Conservation (phyloP, 805 yeast species). For the Debaryomyces tyrocola region DNA sequence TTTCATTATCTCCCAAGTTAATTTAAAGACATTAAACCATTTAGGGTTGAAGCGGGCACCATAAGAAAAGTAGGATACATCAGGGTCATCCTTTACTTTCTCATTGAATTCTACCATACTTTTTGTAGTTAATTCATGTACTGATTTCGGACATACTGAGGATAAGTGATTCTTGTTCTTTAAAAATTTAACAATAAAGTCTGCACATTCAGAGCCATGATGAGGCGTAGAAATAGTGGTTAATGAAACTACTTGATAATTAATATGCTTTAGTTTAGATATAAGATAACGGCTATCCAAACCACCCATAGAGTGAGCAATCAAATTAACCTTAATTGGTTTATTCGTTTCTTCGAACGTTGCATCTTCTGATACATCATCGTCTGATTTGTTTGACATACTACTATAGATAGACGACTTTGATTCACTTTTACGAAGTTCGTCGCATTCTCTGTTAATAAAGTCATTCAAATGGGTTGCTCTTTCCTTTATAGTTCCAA, state of each 20-base stretch:
- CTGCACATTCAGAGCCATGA: slow-evolving; percentile 82
- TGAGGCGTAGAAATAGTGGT: slow-evolving; percentile 92
- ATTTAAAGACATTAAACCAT: slow-evolving; percentile 59
- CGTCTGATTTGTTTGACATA: background rate
- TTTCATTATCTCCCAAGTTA: slow-evolving; percentile 63
- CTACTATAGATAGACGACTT: slow-evolving; percentile 8
- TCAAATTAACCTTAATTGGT: slow-evolving; percentile 59
- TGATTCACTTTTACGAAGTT: slow-evolving; percentile 12
- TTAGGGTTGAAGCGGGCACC: slow-evolving; percentile 73
- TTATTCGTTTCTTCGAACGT: slow-evolving; percentile 12
- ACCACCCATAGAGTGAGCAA: slow-evolving; percentile 96
- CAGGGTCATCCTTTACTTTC: slow-evolving; percentile 51
- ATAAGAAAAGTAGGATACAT: slow-evolving; percentile 74
- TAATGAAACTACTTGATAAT: slow-evolving; percentile 64
- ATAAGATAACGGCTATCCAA: slow-evolving; percentile 79
- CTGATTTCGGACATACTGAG: slow-evolving; percentile 29
- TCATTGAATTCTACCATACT: slow-evolving; percentile 56
- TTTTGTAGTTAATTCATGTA: slow-evolving; percentile 66
- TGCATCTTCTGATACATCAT: background rate
- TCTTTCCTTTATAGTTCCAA: slow-evolving; percentile 70
- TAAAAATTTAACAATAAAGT: slow-evolving; percentile 48
- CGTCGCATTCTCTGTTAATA: slow-evolving; percentile 35
- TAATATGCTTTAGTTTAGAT: slow-evolving; percentile 40
- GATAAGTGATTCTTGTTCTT: slow-evolving; percentile 16
- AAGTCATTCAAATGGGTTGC: slow-evolving; percentile 57